These are phyloP conservation scores for Thalassiosira exigua DNA, from an alignment of 352 stramenopile species.

Conservation along the genomic window DNA sequence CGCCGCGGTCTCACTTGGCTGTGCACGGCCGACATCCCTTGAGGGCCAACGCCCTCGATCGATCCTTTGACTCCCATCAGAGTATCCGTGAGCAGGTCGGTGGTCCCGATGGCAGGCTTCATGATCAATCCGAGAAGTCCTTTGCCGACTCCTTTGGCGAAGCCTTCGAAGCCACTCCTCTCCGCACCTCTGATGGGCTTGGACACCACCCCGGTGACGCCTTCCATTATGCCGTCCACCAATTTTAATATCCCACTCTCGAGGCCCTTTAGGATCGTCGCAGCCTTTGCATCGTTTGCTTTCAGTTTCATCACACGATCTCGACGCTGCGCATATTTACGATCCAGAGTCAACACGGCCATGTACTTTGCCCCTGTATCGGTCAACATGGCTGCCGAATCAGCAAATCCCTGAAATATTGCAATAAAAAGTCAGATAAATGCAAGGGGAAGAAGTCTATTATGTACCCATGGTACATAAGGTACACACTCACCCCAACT, in stretches of 20 bases:
- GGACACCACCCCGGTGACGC: conserved; percentile 83
- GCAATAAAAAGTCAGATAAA: conserved; percentile 5
- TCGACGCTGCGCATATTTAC: conserved; percentile 84
- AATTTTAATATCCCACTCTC: conserved; percentile 81
- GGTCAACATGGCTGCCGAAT: conserved; percentile 84
- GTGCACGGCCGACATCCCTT: conserved; percentile 27
- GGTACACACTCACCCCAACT: conserved; percentile 68
- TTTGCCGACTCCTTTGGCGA: conserved; percentile 86
- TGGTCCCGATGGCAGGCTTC: conserved; percentile 88
- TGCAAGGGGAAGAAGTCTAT: not conserved
- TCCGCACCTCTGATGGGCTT: conserved; percentile 84
- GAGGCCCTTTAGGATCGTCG: conserved; percentile 72
- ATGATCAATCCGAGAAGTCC: conserved; percentile 86
- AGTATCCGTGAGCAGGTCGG: conserved; percentile 86
- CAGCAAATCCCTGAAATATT: conserved; percentile 68
- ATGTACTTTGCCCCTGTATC: conserved; percentile 86
- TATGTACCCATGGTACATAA: not conserved
- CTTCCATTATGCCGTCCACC: conserved; percentile 80
- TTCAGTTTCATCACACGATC: conserved; percentile 72
- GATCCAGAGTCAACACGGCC: conserved; percentile 84
- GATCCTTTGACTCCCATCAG: conserved; percentile 86
- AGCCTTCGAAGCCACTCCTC: conserved; percentile 84
- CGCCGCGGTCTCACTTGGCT: conserved; percentile 73
- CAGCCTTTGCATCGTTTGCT: conserved; percentile 44
- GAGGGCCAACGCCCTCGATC: conserved; percentile 49